Evolutionary conservation across 106 monocot genomes (phyloP).

Genomic region (Dactylorhiza incarnata): DNA sequence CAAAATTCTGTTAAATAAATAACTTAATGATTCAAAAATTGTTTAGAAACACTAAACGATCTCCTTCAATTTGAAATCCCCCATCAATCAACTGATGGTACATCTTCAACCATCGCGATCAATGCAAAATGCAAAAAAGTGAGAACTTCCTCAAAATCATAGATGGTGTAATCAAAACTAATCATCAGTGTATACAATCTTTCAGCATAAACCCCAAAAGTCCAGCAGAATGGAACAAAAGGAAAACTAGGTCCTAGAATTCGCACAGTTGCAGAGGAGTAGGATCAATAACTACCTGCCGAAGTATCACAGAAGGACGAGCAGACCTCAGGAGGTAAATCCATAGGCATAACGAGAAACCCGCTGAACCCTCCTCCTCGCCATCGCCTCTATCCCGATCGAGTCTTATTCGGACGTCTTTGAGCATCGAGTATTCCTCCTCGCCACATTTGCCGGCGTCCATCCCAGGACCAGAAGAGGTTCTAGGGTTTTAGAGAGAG

Average conservation of each 20-base stretch:
- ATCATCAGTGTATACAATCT: not conserved
- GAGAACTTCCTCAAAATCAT: not conserved
- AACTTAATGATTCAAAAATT: no score
- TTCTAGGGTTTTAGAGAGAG: not conserved
- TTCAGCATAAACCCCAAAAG: not conserved
- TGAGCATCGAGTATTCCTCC: constrained; percentile 10
- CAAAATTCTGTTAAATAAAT: no score
- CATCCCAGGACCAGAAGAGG: not conserved
- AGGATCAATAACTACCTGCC: constrained; percentile 32
- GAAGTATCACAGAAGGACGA: constrained; percentile 46
- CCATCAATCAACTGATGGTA: not conserved
- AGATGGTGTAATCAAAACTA: not conserved
- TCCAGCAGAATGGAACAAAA: not conserved
- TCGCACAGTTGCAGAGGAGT: not conserved
- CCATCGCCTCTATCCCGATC: constrained; percentile 16
- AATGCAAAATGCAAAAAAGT: not conserved
- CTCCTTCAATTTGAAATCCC: not conserved
- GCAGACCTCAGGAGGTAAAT: constrained; percentile 53
- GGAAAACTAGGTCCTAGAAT: not conserved
- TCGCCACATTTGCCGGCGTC: not conserved
- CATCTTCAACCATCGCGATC: not conserved
- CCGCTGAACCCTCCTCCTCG: constrained; percentile 15
- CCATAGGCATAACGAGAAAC: constrained; percentile 66
- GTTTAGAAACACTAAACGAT: no score
- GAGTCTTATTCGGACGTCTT: constrained; percentile 32